These are phyloP conservation scores for Flaveria linearis DNA, from an alignment of 129 eudicot genomes.

Conservation along the genomic window DNA sequence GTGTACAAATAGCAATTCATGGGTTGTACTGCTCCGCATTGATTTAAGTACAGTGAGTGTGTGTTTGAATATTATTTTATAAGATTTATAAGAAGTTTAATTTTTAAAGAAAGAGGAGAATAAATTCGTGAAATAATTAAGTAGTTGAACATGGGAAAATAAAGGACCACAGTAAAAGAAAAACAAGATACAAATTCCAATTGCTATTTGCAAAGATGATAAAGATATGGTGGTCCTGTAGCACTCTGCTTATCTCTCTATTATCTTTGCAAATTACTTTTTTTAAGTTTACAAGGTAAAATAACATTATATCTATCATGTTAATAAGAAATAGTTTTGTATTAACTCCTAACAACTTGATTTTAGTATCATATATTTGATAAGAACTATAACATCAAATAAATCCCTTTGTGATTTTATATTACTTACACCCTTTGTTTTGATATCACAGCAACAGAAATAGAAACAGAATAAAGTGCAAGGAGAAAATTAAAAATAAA, in stretches of 20 bases:
- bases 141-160: conserved; percentile 28
- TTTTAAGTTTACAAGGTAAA: not conserved
- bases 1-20: not conserved
- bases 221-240: conserved; percentile 43
- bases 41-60: not conserved
- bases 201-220: conserved; percentile 35
- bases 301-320: not conserved
- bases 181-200: conserved; percentile 36
- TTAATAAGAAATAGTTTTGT: no score
- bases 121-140: conserved; percentile 25
- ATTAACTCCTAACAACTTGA: no score
- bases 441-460: no score
- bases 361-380: no score
- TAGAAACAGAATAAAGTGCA: no score
- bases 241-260: conserved; percentile 33
- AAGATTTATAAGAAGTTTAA: not conserved
- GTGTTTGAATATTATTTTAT: not conserved
- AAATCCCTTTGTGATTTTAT: no score
- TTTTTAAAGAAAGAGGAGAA: not conserved
- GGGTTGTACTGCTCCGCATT: not conserved
- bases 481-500: no score
- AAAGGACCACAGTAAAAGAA: conserved; percentile 43
- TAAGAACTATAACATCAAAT: no score
- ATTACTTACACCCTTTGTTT: no score
- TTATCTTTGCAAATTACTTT: conserved; percentile 27